Conservation (phyloP, 2,329 filamentous ascomycete genomes). For the Colletotrichum euphorbiae region DNA sequence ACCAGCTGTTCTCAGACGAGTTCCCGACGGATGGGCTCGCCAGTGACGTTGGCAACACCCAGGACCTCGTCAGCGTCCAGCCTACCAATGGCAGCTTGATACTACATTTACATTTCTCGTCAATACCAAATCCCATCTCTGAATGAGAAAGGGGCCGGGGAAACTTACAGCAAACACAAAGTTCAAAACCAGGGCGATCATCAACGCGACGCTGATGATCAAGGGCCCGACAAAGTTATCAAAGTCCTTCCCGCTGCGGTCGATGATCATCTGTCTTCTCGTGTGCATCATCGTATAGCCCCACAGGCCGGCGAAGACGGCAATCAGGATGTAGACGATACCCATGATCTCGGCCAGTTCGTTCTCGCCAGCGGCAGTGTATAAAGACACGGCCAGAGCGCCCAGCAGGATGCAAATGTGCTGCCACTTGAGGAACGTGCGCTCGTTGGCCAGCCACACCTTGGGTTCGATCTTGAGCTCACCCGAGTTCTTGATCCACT, state of each 20-base stretch:
- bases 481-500: slow-evolving; percentile 95
- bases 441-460: slow-evolving; percentile 98
- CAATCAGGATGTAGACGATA: slow-evolving; percentile 84
- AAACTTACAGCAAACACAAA: slow-evolving; percentile 83
- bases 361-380: slow-evolving; percentile 87
- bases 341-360: slow-evolving; percentile 81
- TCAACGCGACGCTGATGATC: slow-evolving; percentile 82
- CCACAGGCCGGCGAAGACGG: slow-evolving; percentile 86
- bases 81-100: slow-evolving; percentile 36
- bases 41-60: slow-evolving; percentile 13
- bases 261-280: slow-evolving; percentile 81
- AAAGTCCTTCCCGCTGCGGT: slow-evolving; percentile 91
- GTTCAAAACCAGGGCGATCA: slow-evolving; percentile 84
- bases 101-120: slow-evolving; percentile 15
- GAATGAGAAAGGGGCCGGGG: not conserved
- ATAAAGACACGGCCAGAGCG: slow-evolving; percentile 83
- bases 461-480: slow-evolving; percentile 95
- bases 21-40: slow-evolving; percentile 45
- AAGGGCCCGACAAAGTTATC: slow-evolving; percentile 89
- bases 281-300: slow-evolving; percentile 86
- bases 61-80: slow-evolving; percentile 8
- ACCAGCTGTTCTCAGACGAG: slow-evolving; percentile 44
- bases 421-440: slow-evolving; percentile 99
- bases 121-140: not conserved
- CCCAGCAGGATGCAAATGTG: slow-evolving; percentile 92